Percentiles rank a stretch among this genome's conserved stretches.
Conservation (phyloP, 2,329 filamentous ascomycete genomes). For the Neopestalotiopsis sp. region DNA sequence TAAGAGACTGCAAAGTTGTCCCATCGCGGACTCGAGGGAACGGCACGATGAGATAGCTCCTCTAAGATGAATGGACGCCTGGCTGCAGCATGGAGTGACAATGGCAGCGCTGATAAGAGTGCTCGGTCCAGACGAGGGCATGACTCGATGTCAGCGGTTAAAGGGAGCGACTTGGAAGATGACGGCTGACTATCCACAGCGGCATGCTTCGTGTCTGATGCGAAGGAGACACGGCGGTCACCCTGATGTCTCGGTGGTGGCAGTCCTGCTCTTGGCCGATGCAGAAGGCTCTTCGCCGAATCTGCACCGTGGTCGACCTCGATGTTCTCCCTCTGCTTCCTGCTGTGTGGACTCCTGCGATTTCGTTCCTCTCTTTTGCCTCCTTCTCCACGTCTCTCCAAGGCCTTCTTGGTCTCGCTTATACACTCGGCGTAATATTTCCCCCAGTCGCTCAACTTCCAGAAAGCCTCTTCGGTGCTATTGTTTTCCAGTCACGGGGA, state of each 20-base stretch:
- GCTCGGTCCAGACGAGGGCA: conserved; percentile 22
- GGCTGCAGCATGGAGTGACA: conserved; percentile 28
- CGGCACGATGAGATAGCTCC: not conserved
- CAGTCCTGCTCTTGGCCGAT: not conserved
- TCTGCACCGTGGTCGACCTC: not conserved
- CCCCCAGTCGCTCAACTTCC: conserved; percentile 28
- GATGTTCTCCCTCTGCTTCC: not conserved
- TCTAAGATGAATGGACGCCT: conserved; percentile 23
- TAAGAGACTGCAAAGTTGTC: not conserved
- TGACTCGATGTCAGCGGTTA: not conserved
- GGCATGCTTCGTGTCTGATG: not conserved
- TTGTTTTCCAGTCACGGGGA: not conserved
- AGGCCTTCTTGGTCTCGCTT: conserved; percentile 19
- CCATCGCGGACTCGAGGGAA: not conserved
- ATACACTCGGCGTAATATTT: conserved; percentile 26
- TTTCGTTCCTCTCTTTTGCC: not conserved
- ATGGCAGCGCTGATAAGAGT: conserved; percentile 29
- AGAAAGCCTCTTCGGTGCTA: conserved; percentile 21
- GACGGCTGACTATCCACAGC: not conserved
- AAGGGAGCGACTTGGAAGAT: not conserved
- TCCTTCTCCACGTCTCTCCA: not conserved
- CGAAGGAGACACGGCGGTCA: not conserved
- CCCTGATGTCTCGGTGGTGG: not conserved
- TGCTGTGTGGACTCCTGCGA: not conserved
- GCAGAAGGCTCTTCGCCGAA: not conserved